Evolutionary conservation across 306 rosid species (phyloP), one percentile per base, ranked within the genome.

Genomic region (Rubus idaeus): DNA sequence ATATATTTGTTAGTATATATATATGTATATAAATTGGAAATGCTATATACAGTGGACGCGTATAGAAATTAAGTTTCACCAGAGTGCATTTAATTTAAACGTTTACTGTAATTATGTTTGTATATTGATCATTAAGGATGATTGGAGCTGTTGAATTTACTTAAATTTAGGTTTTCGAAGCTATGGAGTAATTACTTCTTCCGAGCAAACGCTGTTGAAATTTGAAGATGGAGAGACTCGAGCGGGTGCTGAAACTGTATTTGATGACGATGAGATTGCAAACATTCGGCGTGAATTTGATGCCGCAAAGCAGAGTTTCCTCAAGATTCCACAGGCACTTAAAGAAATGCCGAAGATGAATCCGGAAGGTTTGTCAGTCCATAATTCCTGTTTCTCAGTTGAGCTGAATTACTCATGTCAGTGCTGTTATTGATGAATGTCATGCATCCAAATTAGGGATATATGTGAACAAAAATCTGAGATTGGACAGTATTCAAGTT

Each of bases 401-500:
- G 13, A 53, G 40, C 55, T 66, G 14, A 13, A 6, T 16, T 57
- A 16, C 0, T 10, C 37, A 16, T 74, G 56, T 57, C 26, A 4
- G 23, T 67, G 69, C 14, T 13, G 23, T 10, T 68, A 30, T 68
- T 87, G 74, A 89, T 64, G 3, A 41, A 21, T 76, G 58, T 55
- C 8, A 3, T 78, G 26, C 58, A 8, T 44, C 84, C 49, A 17
- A 55, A 78, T 79, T 84, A 95, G 98, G 96, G 73, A 95, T 92
- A 75, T 95, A 95, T 82, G 97, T 81, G 68, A 95, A 95, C 73
- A 95, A 92, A 71, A 95, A 89, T 82, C 63, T 95, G 77, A 88
- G 97, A 63, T 71, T 94, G 85, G 98, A 94, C 78, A 79, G 71
- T 57, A 80, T 92, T 82, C 90, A 92, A 81, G 98, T 94, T 84